Conservation (phyloP, 805 yeast genomes). For the Candida anglica region DNA sequence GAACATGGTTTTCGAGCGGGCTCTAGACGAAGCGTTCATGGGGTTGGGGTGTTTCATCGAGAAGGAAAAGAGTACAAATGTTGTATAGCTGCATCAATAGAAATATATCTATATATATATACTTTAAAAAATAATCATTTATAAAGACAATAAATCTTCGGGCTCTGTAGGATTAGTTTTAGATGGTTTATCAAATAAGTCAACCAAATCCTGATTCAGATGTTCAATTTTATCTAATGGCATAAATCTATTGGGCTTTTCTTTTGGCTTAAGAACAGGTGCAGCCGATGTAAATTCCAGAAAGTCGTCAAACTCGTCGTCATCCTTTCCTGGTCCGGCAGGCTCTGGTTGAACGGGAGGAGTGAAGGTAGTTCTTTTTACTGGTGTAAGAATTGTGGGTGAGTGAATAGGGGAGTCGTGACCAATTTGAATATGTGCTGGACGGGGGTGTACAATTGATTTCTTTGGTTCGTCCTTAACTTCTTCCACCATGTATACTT, state of each 20-base stretch:
- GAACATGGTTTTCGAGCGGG: conserved; percentile 64
- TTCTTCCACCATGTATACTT: not conserved
- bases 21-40: conserved; percentile 82
- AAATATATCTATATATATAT: not conserved
- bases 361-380: not conserved
- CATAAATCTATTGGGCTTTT: conserved; percentile 1
- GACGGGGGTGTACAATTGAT: not conserved
- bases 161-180: not conserved
- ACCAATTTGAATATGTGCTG: not conserved
- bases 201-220: conserved; percentile 1
- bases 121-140: not conserved
- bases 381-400: conserved; percentile 2
- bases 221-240: not conserved
- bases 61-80: conserved; percentile 20
- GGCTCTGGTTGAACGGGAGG: not conserved
- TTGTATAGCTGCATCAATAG: not conserved
- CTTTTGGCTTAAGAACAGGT: too few species aligned
- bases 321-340: not conserved
- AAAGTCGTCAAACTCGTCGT: conserved; percentile 3
- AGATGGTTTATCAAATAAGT: not conserved
- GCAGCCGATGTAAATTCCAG: conserved; percentile 1
- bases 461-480: not conserved
- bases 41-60: conserved; percentile 83
- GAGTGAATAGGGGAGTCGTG: too few species aligned
- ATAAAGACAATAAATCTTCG: conserved; percentile 3